These are phyloP conservation scores for Apophysomyces elegans DNA, from an alignment of 371 early-diverging fungal species.

Conservation along the genomic window DNA sequence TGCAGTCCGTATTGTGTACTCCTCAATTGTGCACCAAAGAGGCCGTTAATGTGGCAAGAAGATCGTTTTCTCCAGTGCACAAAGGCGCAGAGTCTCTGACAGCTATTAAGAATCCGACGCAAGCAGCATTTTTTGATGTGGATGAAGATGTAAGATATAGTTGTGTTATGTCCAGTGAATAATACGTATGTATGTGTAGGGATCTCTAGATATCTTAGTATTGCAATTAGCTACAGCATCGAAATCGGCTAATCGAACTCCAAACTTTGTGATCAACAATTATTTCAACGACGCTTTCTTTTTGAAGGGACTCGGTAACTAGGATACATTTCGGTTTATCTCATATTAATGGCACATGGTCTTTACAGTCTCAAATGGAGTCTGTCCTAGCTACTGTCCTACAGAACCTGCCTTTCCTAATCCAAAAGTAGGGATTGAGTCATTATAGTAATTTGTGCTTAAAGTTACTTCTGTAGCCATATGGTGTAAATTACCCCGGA, in stretches of 20 bases:
- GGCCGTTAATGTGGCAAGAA: conserved; percentile 45
- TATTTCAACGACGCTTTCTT: conserved; percentile 94
- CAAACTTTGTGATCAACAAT: conserved; percentile 76
- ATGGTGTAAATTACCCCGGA: conserved; percentile 84
- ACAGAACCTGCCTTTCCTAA: conserved; percentile 38
- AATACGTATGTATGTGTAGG: conserved; percentile 44
- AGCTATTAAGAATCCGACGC: conserved; percentile 49
- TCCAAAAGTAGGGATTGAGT: conserved; percentile 16
- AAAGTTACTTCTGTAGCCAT: conserved; percentile 52
- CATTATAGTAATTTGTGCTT: not conserved
- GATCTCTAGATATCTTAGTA: conserved; percentile 84
- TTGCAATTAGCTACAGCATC: conserved; percentile 34
- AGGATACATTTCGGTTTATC: not conserved
- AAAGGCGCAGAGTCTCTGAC: conserved; percentile 66
- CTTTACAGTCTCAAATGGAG: conserved; percentile 71
- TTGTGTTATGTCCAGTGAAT: not conserved
- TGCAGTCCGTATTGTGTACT: conserved; percentile 67
- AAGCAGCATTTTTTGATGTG: conserved; percentile 83
- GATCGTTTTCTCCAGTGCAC: conserved; percentile 62
- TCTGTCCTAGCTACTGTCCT: conserved; percentile 65
- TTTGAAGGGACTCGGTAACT: conserved; percentile 76
- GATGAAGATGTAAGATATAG: conserved; percentile 77
- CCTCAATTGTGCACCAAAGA: conserved; percentile 40
- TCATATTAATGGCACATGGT: too few relatives aligned
- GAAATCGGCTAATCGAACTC: conserved; percentile 30